Percentiles rank a stretch among this genome's conserved stretches.
phyloP scores from a whole-genome alignment of 441 rosid genomes.

The Cnidoscolus chayamansa region DNA sequence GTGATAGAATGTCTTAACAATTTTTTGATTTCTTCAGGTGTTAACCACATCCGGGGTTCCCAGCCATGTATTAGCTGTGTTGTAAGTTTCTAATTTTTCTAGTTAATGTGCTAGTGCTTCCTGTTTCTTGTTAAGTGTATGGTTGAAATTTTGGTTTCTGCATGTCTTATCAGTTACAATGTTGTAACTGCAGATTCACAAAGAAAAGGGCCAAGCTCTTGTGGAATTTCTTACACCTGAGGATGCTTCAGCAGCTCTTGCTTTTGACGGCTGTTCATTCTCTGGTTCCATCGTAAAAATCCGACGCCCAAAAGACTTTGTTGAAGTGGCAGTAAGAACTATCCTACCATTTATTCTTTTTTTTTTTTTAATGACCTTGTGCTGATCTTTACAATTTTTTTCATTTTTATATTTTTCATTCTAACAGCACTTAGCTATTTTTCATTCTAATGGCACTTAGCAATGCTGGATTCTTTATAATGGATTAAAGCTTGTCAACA shows the following conservation, averaged over 20 bases:
- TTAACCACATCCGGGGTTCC: slow-evolving; percentile 57
- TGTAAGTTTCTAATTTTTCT: slow-evolving; percentile 51
- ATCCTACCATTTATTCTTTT: slow-evolving; percentile 23
- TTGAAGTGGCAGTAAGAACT: slow-evolving; percentile 71
- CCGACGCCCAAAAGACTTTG: slow-evolving; percentile 84
- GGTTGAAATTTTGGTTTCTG: slow-evolving; percentile 18
- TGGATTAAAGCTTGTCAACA: slow-evolving; percentile 6
- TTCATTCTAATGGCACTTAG: neutral
- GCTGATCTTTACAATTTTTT: neutral
- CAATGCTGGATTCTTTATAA: neutral
- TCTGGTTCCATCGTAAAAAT: slow-evolving; percentile 63
- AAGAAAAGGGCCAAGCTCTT: slow-evolving; percentile 77
- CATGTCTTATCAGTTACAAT: slow-evolving; percentile 13
- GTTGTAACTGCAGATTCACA: slow-evolving; percentile 57
- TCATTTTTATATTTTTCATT: too few relatives aligned
- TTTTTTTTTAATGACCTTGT: slow-evolving; percentile 10
- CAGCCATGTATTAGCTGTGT: slow-evolving; percentile 84
- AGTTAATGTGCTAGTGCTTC: slow-evolving; percentile 11
- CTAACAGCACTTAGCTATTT: neutral
- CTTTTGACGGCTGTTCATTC: slow-evolving; percentile 61
- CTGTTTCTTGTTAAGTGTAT: slow-evolving; percentile 22
- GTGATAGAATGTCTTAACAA: slow-evolving; percentile 61
- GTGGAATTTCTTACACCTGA: slow-evolving; percentile 92
- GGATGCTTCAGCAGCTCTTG: slow-evolving; percentile 91
- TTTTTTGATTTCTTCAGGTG: slow-evolving; percentile 62